Base-by-base conservation (phyloP, 2,329 filamentous ascomycete genomes). In the Ophiocordyceps sinensis region DNA sequence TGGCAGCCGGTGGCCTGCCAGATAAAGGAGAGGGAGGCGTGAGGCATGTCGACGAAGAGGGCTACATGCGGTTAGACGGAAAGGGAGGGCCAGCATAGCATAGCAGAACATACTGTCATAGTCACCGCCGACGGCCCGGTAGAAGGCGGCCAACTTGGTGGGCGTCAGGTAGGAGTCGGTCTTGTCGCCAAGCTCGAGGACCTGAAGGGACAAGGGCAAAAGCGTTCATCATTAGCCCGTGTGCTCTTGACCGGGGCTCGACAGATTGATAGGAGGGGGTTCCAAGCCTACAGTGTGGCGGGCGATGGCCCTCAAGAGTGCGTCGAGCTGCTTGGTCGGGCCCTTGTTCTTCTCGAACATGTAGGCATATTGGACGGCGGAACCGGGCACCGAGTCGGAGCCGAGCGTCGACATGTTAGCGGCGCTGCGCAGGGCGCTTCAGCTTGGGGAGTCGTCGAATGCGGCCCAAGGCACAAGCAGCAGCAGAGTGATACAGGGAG, bases 1-100 rank as follows among this genome's bases (percentile, higher is more conserved):
- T 87, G 83, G 58, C 89, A 95, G 50, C 89, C 91, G 40, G 94
- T 76, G 8, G 84, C 84, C 54, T 86, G 83, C 70, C 93, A 96
- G 48, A 95, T 91, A 63, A 86, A 93, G 26, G 88, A 91, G 47
- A 98, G 79, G 36, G 82, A 80, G 31, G 77, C 66, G 45, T 79
- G 65, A 17, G 82, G 79, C 29, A 82, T 85, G 3, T 80, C 71
- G 35, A 89, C 67, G 58, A 96, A 96, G 41, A 96, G 74, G 21
- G 71, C 74, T 77, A 49, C 45, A 17, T 17, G 3, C 36, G 19
- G 19, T 26, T 5, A 14, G 17, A 13, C 8, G 17, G 19, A 13
- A 11, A 19, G 19, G 12, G 36, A 36, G 15, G 17, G 19, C 14
- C 10, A 13, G n/a, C 11, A 17, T 12, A 19, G 19, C 32, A 6